These are phyloP conservation scores for Tetradesmus obliquus DNA, from an alignment of 139 green algal genomes.

Conservation along the genomic window DNA sequence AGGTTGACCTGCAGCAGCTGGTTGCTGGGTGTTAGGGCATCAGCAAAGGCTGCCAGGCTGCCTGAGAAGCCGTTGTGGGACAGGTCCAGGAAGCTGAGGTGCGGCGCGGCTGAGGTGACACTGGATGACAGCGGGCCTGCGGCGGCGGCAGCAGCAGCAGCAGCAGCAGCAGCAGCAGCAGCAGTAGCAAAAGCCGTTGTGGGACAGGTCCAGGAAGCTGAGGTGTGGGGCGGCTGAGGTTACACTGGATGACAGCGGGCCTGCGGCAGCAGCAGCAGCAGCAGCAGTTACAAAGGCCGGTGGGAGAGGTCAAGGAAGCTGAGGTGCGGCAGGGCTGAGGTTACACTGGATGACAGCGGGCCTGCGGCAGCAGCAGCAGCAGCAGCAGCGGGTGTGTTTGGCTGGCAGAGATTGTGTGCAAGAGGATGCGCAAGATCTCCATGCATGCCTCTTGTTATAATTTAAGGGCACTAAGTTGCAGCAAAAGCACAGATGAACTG, in stretches of 20 bases:
- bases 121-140: neutral
- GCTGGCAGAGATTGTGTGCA: neutral
- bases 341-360: neutral
- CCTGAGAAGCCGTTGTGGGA: slow-evolving; percentile 16
- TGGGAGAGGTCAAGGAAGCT: neutral
- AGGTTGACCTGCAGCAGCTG: slow-evolving; percentile 37
- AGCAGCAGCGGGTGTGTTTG: neutral
- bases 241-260: neutral
- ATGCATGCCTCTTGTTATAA: neutral
- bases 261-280: neutral
- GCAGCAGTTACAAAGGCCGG: neutral
- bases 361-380: neutral
- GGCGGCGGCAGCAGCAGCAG: neutral
- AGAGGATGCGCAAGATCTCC: neutral
- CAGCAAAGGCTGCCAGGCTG: slow-evolving; percentile 4
- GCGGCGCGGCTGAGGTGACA: neutral
- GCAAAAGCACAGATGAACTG: neutral
- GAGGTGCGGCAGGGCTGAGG: neutral
- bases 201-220: slow-evolving; percentile 21
- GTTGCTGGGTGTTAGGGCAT: neutral
- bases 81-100: slow-evolving; percentile 23
- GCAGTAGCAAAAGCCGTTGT: neutral
- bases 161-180: neutral
- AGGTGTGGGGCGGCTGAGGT: neutral
- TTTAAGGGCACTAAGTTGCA: neutral